A percentile compares a stretch with the other conserved stretches of the same genome.
Evolutionary conservation across 371 early-diverging fungal genomes (phyloP).

Genomic region (Mortierella sp.): DNA sequence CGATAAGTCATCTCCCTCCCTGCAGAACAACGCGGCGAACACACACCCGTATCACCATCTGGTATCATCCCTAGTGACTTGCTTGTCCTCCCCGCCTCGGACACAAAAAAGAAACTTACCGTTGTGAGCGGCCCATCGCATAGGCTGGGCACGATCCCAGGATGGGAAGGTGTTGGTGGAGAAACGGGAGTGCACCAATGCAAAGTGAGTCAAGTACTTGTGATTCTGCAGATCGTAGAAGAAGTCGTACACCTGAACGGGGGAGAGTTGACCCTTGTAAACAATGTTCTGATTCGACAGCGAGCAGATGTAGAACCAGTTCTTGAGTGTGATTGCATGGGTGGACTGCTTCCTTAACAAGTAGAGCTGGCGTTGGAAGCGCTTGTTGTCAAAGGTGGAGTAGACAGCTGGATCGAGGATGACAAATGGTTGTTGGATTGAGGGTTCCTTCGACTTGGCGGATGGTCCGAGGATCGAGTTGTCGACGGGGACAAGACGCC

Average conservation of each 20-base stretch:
- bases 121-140: slow-evolving; percentile 97
- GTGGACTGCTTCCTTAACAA: slow-evolving; percentile 90
- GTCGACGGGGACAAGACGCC: slow-evolving; percentile 93
- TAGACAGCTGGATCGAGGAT: slow-evolving; percentile 57
- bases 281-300: slow-evolving; percentile 91
- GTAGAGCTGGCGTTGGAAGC: slow-evolving; percentile 90
- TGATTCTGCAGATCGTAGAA: slow-evolving; percentile 89
- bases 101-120: slow-evolving; percentile 67
- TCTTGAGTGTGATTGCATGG: slow-evolving; percentile 78
- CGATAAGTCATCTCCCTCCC: slow-evolving; percentile 6
- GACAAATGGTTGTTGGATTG: slow-evolving; percentile 94
- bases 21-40: neutral
- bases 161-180: slow-evolving; percentile 98
- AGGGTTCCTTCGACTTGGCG: slow-evolving; percentile 91
- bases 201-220: slow-evolving; percentile 88
- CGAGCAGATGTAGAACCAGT: slow-evolving; percentile 97
- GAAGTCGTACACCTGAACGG: slow-evolving; percentile 93
- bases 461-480: slow-evolving; percentile 89
- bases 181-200: slow-evolving; percentile 97
- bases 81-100: neutral
- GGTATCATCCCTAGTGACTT: slow-evolving; percentile 10
- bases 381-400: slow-evolving; percentile 67
- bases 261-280: slow-evolving; percentile 96
- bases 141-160: slow-evolving; percentile 98
- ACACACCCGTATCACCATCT: slow-evolving; percentile 6